Evolutionary conservation across 2,329 filamentous ascomycete species (phyloP).

Genomic region (Paracoccidioides brasiliensis): DNA sequence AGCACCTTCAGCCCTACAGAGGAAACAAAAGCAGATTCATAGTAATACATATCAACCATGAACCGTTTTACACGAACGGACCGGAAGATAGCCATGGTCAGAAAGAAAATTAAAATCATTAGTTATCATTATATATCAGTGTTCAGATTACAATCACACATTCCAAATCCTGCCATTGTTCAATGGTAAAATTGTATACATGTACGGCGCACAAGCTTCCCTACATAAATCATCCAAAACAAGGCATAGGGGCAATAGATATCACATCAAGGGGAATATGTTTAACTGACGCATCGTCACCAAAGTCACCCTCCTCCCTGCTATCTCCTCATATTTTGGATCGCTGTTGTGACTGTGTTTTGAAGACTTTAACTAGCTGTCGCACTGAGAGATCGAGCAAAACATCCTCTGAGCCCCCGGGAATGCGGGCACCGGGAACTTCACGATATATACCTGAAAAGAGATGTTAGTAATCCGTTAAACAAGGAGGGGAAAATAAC

Average conservation of each 20-base stretch:
- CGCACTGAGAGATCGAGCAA: slow-evolving; percentile 56
- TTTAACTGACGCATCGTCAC: background rate
- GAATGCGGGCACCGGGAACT: slow-evolving; percentile 49
- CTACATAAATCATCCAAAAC: background rate
- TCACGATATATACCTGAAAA: slow-evolving; percentile 47
- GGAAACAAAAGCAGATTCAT: too few relatives aligned
- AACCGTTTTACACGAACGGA: too few relatives aligned
- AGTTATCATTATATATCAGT: too few relatives aligned
- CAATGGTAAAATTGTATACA: background rate
- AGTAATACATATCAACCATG: too few relatives aligned
- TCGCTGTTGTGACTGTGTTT: slow-evolving; percentile 20
- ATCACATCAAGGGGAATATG: background rate
- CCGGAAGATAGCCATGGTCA: too few relatives aligned
- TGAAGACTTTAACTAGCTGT: slow-evolving; percentile 57
- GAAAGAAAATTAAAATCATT: too few relatives aligned
- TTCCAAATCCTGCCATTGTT: background rate
- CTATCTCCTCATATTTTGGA: slow-evolving; percentile 10
- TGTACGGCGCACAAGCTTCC: background rate
- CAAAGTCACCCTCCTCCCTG: background rate
- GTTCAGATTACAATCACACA: too few relatives aligned
- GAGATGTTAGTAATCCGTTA: background rate
- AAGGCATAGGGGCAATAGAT: background rate
- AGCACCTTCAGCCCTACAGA: too few relatives aligned
- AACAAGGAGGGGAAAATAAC: slow-evolving; percentile 5
- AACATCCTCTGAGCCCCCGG: slow-evolving; percentile 60